These are phyloP conservation scores for Sclerotinia nivalis DNA, from an alignment of 2,329 filamentous ascomycete species.

Conservation along the genomic window DNA sequence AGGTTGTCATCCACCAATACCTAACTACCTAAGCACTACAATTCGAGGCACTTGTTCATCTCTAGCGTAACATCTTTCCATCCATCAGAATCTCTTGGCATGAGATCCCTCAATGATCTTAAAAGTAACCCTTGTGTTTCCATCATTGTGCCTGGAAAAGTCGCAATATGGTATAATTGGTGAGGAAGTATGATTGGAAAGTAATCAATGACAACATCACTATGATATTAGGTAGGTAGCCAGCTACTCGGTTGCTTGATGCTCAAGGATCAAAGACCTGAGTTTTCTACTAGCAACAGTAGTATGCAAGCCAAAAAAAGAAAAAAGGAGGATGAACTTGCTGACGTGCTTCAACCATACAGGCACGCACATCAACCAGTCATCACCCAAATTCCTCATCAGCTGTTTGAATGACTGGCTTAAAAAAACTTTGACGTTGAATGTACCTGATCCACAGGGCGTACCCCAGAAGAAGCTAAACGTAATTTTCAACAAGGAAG, in stretches of 20 bases:
- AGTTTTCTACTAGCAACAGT: no score
- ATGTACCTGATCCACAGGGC: conserved; percentile 2
- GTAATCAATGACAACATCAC: background rate
- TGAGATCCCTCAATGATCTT: background rate
- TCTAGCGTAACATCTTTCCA: background rate
- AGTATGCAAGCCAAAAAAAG: background rate
- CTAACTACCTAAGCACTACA: background rate
- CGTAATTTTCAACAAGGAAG: conserved; percentile 17
- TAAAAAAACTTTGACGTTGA: conserved; percentile 2
- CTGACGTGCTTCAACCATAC: background rate
- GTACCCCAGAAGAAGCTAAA: conserved; percentile 24
- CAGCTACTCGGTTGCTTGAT: background rate
- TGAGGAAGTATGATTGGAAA: background rate
- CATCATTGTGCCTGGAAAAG: conserved; percentile 17
- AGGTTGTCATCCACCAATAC: background rate
- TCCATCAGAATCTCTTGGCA: background rate
- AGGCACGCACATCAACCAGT: conserved; percentile 1
- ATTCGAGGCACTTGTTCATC: background rate
- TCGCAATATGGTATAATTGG: conserved; percentile 6
- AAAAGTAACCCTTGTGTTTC: background rate
- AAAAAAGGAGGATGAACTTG: background rate
- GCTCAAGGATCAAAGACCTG: background rate
- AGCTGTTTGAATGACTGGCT: conserved; percentile 1
- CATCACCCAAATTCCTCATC: background rate
- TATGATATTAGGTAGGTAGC: background rate